These are phyloP conservation scores for Hypericum perforatum DNA, from an alignment of 345 rosid genomes.

Conservation along the genomic window DNA sequence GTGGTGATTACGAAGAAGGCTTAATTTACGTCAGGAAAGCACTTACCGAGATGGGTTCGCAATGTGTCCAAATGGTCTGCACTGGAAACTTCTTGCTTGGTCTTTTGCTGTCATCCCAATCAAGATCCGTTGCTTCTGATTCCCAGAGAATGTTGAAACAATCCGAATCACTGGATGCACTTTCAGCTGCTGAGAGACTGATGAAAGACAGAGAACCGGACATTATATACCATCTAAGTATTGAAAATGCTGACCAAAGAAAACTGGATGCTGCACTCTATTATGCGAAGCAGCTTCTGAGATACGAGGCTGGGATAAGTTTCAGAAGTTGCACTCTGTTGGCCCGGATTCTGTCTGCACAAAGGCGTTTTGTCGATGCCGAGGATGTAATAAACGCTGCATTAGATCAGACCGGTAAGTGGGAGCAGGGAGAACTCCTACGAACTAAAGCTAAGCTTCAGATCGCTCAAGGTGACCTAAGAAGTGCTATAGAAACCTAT, in stretches of 20 bases:
- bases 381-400: constrained; percentile 7
- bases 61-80: constrained; percentile 1
- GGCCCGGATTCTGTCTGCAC: constrained; percentile 8
- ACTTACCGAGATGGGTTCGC: not conserved
- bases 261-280: constrained; percentile 5
- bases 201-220: constrained; percentile 8
- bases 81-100: constrained; percentile 1
- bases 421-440: constrained; percentile 5
- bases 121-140: constrained; percentile 5
- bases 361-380: constrained; percentile 4
- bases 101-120: constrained; percentile 5
- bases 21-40: constrained; percentile 1
- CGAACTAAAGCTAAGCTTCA: constrained; percentile 8
- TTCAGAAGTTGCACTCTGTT: constrained; percentile 1
- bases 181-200: constrained; percentile 2
- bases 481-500: constrained; percentile 6
- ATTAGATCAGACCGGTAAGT: constrained; percentile 5
- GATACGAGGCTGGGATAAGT: constrained; percentile 1
- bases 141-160: constrained; percentile 4
- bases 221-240: not conserved
- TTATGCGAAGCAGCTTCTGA: constrained; percentile 6
- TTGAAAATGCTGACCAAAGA: constrained; percentile 9
- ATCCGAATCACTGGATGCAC: not conserved
- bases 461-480: constrained; percentile 5
- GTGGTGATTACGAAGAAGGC: not conserved